Base-by-base conservation (phyloP, 1,284 basidiomycete genomes). In the Fomitopsis schrenkii region DNA sequence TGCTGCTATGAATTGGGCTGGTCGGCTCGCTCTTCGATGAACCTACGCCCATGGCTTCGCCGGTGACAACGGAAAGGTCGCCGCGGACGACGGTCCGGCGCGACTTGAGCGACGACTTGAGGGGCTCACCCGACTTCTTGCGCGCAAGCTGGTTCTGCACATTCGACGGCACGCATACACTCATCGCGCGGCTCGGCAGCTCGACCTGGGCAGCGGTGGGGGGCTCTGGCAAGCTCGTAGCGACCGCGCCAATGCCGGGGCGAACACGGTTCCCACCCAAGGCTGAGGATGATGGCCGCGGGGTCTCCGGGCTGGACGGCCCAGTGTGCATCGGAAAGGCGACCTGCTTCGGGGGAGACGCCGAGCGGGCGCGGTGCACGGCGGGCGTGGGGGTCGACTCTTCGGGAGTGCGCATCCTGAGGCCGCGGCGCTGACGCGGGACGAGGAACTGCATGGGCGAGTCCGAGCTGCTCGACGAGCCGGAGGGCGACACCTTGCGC, bases 81-180 rank as follows among this genome's bases (percentile, higher is more conserved):
- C 76, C 78, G 59, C 79, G 78, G 68, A 73, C 57, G 75, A 75
- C 42, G 79, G 84, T 67, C 79, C 83, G 62, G 81, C 82, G 72
- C 17, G 83, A 80, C 77, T 97, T 97, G 68, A 98, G 83, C 2
- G 95, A 95, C 2, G 94, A 89, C 74, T 95, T 95, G 71, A 98
- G 86, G 1, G 93, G 87, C 76, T 97, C 91, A 38, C 95, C 94
- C 28, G 93, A 94, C 77, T 97, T 97, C 75, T 97, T 97, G 61
- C 94, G 85, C 42, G 62, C 63, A 9, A 66, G 53, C 57, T 54
- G 60, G 14, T 65, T 64, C 2, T 61, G 59, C 41, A 59, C 30
- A 58, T 41, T 40, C 14, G 52, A 14, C 30, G 57, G 45, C 45
- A 64, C 22, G 30, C 52, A 55, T 45, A 52, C 52, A 17, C 41